These are phyloP conservation scores for Aspergillus tamarii DNA, from an alignment of 2,329 filamentous ascomycete species.

Conservation along the genomic window DNA sequence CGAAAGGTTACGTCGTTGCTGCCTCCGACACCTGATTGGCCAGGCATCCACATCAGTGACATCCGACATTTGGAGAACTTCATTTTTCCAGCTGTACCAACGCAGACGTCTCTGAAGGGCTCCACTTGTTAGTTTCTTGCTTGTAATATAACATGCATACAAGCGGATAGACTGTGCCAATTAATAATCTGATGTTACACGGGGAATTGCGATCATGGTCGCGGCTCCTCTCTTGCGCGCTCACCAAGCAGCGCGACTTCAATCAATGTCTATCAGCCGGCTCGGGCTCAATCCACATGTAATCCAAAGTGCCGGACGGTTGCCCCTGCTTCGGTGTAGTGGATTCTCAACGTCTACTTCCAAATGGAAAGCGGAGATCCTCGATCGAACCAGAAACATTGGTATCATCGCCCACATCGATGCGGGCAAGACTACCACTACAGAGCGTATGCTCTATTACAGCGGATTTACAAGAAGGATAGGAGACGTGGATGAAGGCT, in stretches of 20 bases:
- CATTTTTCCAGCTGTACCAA: slow-evolving; percentile 11
- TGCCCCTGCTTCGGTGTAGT: slow-evolving; percentile 12
- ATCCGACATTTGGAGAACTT: slow-evolving; percentile 9
- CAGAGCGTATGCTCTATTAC: slow-evolving; percentile 98
- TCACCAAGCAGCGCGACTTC: slow-evolving; percentile 26
- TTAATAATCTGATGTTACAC: slow-evolving; percentile 10
- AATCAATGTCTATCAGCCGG: slow-evolving; percentile 11
- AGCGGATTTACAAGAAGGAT: slow-evolving; percentile 86
- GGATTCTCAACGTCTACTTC: slow-evolving; percentile 33
- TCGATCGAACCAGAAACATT: slow-evolving; percentile 82
- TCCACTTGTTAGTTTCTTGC: not conserved
- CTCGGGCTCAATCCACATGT: slow-evolving; percentile 1
- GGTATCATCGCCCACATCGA: slow-evolving; percentile 99
- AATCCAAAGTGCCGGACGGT: not conserved
- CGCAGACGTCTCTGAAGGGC: not conserved
- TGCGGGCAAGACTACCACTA: slow-evolving; percentile 97
- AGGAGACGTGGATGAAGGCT: slow-evolving; percentile 94
- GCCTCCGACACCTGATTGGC: slow-evolving; percentile 21
- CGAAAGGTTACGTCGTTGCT: slow-evolving; percentile 26
- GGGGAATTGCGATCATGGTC: slow-evolving; percentile 29
- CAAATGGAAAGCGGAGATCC: slow-evolving; percentile 32
- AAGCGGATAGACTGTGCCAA: not conserved
- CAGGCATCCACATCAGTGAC: slow-evolving; percentile 22
- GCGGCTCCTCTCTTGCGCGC: slow-evolving; percentile 35
- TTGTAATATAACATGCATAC: not conserved